Conservation (phyloP, 2,329 filamentous ascomycete species). For the Fusarium sp. region DNA sequence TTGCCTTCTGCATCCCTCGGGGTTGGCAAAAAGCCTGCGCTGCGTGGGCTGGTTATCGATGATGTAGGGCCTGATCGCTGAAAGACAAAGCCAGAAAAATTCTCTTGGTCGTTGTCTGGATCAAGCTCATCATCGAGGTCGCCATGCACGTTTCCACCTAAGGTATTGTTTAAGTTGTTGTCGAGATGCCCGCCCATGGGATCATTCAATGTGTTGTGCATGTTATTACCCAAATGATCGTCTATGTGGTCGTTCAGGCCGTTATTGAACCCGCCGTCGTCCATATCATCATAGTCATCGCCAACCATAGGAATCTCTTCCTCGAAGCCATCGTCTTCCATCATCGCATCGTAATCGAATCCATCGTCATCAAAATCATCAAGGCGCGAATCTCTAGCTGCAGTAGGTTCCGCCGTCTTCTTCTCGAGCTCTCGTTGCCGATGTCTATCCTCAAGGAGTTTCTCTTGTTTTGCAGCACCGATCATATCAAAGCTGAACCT, state of each 20-base stretch:
- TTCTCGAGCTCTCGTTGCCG: conserved; percentile 74
- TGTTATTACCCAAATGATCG: conserved; percentile 3
- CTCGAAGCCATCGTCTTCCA: conserved; percentile 74
- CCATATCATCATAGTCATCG: conserved; percentile 49
- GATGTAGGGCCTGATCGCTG: conserved; percentile 66
- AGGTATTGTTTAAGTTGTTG: conserved; percentile 39
- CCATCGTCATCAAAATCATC: conserved; percentile 73
- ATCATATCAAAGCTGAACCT: conserved; percentile 87
- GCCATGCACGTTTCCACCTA: conserved; percentile 37
- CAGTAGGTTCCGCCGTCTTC: conserved; percentile 56
- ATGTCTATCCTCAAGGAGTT: conserved; percentile 79
- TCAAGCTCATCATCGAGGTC: conserved; percentile 43
- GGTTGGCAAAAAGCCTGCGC: conserved; percentile 61
- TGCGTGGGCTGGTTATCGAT: conserved; percentile 63
- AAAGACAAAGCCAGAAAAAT: conserved; percentile 71
- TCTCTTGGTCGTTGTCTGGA: conserved; percentile 61
- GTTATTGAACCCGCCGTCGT: conserved; percentile 43
- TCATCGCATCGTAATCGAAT: conserved; percentile 73
- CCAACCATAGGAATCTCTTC: conserved; percentile 58
- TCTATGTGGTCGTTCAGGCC: conserved; percentile 36
- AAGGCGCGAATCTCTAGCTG: conserved; percentile 64
- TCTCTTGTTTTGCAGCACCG: conserved; percentile 75
- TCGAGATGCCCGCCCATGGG: conserved; percentile 16
- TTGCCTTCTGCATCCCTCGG: conserved; percentile 68
- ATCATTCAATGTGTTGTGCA: conserved; percentile 39